These are phyloP conservation scores for Thielaviopsis ethacetica DNA, from an alignment of 2,329 filamentous ascomycete genomes.

Conservation along the genomic window DNA sequence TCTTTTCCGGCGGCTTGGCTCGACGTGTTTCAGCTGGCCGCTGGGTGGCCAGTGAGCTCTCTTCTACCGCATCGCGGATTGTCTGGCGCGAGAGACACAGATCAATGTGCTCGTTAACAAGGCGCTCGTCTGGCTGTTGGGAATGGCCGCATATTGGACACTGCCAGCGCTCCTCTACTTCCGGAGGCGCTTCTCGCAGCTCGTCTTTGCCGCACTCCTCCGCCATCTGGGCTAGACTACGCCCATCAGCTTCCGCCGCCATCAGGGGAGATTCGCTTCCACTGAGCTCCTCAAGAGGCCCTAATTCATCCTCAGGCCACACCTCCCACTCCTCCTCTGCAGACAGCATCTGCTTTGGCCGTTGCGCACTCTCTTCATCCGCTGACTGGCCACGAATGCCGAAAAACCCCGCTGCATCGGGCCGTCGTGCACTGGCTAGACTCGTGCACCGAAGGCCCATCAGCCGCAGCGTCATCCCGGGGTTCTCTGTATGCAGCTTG, in stretches of 20 bases:
- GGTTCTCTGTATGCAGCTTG: constrained; percentile 72
- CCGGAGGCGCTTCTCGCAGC: not conserved
- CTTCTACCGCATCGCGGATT: constrained; percentile 67
- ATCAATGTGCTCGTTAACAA: constrained; percentile 87
- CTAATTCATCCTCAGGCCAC: constrained; percentile 49
- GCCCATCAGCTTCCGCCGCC: constrained; percentile 4
- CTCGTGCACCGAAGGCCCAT: constrained; percentile 84
- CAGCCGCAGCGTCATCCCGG: constrained; percentile 60
- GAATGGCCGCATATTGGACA: constrained; percentile 78
- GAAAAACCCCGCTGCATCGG: constrained; percentile 64
- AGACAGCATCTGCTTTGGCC: not conserved
- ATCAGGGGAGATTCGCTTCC: no score
- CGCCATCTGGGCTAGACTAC: no score
- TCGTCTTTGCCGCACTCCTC: no score
- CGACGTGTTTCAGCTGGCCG: not conserved
- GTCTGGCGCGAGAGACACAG: constrained; percentile 72
- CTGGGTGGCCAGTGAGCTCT: constrained; percentile 13
- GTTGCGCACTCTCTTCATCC: not conserved
- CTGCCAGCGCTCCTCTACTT: constrained; percentile 48
- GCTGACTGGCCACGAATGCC: constrained; percentile 33
- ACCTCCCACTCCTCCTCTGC: constrained; percentile 43
- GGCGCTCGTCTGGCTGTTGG: constrained; percentile 55
- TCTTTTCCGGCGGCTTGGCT: constrained; percentile 14
- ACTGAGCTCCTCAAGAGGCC: constrained; percentile 7
- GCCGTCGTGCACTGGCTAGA: constrained; percentile 70